Evolutionary conservation across 1,284 basidiomycete genomes (phyloP).

Genomic region (Cryptococcus maquisensis): DNA sequence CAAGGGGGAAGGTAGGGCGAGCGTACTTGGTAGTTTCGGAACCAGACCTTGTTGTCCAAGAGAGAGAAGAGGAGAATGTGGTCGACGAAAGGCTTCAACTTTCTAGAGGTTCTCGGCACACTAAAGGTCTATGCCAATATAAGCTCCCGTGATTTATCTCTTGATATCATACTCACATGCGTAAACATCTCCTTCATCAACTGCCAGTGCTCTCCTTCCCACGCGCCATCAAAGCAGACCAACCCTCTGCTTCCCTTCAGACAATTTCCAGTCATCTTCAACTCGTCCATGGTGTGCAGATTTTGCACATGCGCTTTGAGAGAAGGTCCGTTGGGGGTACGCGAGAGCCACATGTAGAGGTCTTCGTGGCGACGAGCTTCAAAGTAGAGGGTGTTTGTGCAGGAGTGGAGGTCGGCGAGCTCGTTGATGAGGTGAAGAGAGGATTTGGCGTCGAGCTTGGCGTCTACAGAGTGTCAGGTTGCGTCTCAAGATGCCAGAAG

Average conservation of each 20-base stretch:
- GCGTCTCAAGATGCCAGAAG: background rate
- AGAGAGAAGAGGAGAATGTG: constrained; percentile 95
- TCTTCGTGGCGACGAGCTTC: constrained; percentile 95
- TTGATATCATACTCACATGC: constrained; percentile 62
- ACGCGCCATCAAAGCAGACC: constrained; percentile 85
- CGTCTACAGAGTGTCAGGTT: constrained; percentile 57
- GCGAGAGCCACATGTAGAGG: constrained; percentile 93
- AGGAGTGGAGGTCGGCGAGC: constrained; percentile 95
- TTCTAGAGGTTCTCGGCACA: constrained; percentile 81
- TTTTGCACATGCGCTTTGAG: constrained; percentile 98
- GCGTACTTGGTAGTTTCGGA: constrained; percentile 91
- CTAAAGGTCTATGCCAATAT: constrained; percentile 73
- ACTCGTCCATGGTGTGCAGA: constrained; percentile 98
- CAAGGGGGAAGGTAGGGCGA: background rate
- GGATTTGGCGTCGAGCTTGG: constrained; percentile 95
- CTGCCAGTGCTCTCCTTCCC: constrained; percentile 83
- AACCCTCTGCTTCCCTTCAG: constrained; percentile 91
- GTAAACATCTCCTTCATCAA: constrained; percentile 94
- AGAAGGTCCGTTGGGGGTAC: constrained; percentile 95
- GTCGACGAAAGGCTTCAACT: constrained; percentile 95
- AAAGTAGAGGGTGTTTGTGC: constrained; percentile 97
- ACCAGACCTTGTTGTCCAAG: constrained; percentile 96
- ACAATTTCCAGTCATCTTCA: constrained; percentile 99
- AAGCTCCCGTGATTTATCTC: background rate
- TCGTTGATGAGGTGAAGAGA: constrained; percentile 92